Conservation (phyloP, 2,329 filamentous ascomycete species). For the Sclerotinia trifoliorum region DNA sequence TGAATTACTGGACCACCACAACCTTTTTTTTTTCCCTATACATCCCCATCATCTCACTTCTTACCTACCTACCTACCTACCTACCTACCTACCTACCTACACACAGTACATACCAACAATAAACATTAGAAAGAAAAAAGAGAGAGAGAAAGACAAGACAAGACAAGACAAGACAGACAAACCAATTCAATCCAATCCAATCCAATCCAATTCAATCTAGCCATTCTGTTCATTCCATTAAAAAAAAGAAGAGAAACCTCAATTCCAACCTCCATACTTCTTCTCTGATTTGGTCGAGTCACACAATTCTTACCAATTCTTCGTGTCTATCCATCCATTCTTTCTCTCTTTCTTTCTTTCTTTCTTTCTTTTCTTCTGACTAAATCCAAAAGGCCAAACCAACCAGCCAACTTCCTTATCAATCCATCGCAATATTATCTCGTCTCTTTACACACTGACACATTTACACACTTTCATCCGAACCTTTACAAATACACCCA, state of each 20-base stretch:
- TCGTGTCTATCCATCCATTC: background rate
- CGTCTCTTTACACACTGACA: background rate
- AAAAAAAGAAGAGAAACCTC: background rate
- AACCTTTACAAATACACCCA: background rate
- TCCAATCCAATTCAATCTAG: background rate
- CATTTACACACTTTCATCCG: background rate
- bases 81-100: background rate
- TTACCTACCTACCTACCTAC: background rate
- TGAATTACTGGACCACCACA: background rate
- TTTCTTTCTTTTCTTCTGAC: background rate
- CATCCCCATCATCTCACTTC: background rate
- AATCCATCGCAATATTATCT: conserved; percentile 8
- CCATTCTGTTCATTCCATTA: background rate
- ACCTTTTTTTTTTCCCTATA: background rate
- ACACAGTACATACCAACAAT: background rate
- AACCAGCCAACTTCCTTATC: conserved; percentile 1
- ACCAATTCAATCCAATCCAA: background rate
- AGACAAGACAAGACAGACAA: too few relatives aligned
- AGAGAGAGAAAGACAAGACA: background rate
- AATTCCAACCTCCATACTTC: conserved; percentile 4
- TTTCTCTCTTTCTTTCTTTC: background rate
- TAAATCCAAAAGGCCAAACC: background rate
- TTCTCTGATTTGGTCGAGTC: background rate
- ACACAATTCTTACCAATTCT: conserved; percentile 3
- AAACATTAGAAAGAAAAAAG: background rate